Conservation (phyloP, 495 filamentous ascomycete species). For the Platismatia glauca region DNA sequence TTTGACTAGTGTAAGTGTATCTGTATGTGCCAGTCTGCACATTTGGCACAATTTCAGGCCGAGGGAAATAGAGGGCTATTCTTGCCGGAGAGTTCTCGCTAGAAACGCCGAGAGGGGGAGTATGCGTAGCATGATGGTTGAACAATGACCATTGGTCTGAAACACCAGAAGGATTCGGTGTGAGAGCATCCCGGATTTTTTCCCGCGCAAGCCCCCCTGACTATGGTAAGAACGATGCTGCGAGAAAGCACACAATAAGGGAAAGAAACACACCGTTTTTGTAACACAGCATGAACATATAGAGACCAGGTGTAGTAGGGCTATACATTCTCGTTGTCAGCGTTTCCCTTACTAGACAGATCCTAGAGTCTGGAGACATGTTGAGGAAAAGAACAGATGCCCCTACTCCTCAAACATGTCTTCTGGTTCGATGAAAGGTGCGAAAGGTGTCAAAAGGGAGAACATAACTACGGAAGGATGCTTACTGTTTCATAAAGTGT, state of each 20-base stretch:
- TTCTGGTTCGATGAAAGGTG: not conserved
- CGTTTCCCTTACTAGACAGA: not conserved
- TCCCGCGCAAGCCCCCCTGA: conserved; percentile 70
- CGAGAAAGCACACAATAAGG: not conserved
- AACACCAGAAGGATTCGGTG: conserved; percentile 32
- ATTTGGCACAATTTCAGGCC: conserved; percentile 93
- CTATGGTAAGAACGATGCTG: not conserved
- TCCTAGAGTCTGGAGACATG: not conserved
- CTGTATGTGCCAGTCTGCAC: conserved; percentile 74
- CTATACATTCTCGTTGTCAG: not conserved
- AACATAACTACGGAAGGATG: not conserved
- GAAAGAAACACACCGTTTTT: conserved; percentile 60
- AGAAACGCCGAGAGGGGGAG: conserved; percentile 56
- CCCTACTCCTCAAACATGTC: not conserved
- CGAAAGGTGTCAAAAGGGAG: not conserved
- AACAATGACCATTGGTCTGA: conserved; percentile 64
- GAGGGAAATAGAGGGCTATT: conserved; percentile 85
- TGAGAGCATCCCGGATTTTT: conserved; percentile 63
- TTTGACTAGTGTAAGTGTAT: conserved; percentile 49
- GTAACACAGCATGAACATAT: conserved; percentile 99
- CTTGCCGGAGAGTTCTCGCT: conserved; percentile 47
- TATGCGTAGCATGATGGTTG: conserved; percentile 55
- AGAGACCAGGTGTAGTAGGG: conserved; percentile 68
- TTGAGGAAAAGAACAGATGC: no score
- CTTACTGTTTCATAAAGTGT: conserved; percentile 73